A percentile compares a stretch with the other conserved stretches of the same genome.
phyloP scores from a whole-genome alignment of 2,329 filamentous ascomycete species.

The Ramularia endophylla region DNA sequence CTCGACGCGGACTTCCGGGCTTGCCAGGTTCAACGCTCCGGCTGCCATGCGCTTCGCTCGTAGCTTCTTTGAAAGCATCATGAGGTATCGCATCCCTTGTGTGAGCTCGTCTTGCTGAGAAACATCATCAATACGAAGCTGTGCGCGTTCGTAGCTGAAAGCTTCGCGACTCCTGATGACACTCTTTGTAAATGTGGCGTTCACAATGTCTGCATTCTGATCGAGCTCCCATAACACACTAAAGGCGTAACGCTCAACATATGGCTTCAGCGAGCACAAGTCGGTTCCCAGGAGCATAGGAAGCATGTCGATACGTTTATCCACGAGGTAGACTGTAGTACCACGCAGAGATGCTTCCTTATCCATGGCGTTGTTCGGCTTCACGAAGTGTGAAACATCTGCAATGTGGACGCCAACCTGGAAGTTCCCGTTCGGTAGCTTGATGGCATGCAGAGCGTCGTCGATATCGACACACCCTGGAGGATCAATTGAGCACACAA shows the following conservation, averaged over 20 bases:
- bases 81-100: slow-evolving; percentile 75
- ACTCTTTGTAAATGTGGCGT: slow-evolving; percentile 87
- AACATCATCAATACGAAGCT: slow-evolving; percentile 84
- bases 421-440: slow-evolving; percentile 84
- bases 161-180: slow-evolving; percentile 95
- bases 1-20: slow-evolving; percentile 95
- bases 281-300: slow-evolving; percentile 94
- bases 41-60: slow-evolving; percentile 95
- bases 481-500: slow-evolving; percentile 97
- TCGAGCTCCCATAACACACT: slow-evolving; percentile 70
- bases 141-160: slow-evolving; percentile 96
- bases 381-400: slow-evolving; percentile 98
- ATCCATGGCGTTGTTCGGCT: slow-evolving; percentile 96
- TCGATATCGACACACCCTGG: slow-evolving; percentile 97
- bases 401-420: slow-evolving; percentile 98
- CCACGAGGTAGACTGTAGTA: slow-evolving; percentile 94
- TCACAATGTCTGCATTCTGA: slow-evolving; percentile 76
- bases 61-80: slow-evolving; percentile 86
- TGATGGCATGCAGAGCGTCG: slow-evolving; percentile 83
- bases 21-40: slow-evolving; percentile 88
- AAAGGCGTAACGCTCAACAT: slow-evolving; percentile 70
- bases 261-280: slow-evolving; percentile 91
- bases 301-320: slow-evolving; percentile 99
- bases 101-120: slow-evolving; percentile 87
- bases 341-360: slow-evolving; percentile 87